phyloP scores from a whole-genome alignment of 2,329 filamentous ascomycete genomes.

The Fusarium sacchari region DNA sequence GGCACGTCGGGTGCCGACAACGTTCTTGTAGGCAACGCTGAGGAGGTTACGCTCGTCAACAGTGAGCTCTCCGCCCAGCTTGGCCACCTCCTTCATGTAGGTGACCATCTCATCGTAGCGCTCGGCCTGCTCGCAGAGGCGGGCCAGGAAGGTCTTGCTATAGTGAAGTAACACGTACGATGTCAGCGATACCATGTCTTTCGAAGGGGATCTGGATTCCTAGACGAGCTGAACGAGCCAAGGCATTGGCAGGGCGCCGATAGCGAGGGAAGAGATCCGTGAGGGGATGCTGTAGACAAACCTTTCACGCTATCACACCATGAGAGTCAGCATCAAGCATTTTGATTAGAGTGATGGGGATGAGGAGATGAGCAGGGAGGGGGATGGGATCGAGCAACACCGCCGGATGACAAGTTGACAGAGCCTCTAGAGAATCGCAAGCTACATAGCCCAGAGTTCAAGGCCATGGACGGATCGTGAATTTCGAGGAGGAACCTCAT shows the following conservation, averaged over 20 bases:
- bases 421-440: background rate
- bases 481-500: constrained; percentile 13
- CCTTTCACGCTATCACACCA: constrained; percentile 72
- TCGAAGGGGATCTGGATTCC: constrained; percentile 31
- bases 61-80: constrained; percentile 80
- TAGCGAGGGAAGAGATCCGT: constrained; percentile 21
- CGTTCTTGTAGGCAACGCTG: constrained; percentile 99
- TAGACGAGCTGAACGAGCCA: constrained; percentile 29
- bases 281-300: constrained; percentile 54
- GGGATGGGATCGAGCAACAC: background rate
- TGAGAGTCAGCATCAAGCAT: constrained; percentile 49
- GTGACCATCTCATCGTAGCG: constrained; percentile 99
- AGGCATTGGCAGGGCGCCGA: constrained; percentile 25
- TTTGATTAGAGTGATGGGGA: constrained; percentile 22
- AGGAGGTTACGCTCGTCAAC: constrained; percentile 99
- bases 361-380: constrained; percentile 9
- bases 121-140: constrained; percentile 99
- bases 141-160: constrained; percentile 99
- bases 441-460: background rate
- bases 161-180: constrained; percentile 41
- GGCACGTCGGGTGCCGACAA: constrained; percentile 96
- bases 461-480: constrained; percentile 3
- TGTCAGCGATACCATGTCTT: constrained; percentile 42
- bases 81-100: constrained; percentile 99
- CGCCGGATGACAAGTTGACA: background rate